Evolutionary conservation across 805 yeast species (phyloP).

Genomic region (Zygosaccharomyces rouxii): DNA sequence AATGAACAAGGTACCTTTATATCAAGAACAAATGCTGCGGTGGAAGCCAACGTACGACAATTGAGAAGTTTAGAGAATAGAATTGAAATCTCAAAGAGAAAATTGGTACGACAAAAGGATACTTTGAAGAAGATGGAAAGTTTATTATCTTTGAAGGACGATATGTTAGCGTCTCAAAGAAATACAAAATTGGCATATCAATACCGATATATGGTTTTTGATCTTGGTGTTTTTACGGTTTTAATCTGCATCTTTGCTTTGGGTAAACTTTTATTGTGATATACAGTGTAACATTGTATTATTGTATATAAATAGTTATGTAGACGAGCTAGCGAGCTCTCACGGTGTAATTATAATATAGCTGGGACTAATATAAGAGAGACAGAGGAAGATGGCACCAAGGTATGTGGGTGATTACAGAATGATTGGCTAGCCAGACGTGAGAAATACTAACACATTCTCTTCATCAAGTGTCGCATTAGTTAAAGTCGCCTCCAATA

Average conservation of each 20-base stretch:
- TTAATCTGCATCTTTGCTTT: constrained; percentile 4
- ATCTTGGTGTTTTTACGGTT: constrained; percentile 10
- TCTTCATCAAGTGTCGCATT: constrained; percentile 24
- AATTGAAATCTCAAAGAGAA: constrained; percentile 20
- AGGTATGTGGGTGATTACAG: constrained; percentile 9
- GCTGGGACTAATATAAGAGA: neutral
- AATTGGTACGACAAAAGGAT: constrained; percentile 25
- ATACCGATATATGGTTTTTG: constrained; percentile 15
- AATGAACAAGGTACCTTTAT: constrained; percentile 30
- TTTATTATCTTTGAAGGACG: constrained; percentile 19
- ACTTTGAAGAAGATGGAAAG: constrained; percentile 27
- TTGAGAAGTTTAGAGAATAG: constrained; percentile 31
- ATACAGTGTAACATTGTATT: neutral
- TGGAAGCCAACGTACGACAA: constrained; percentile 20
- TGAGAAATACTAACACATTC: constrained; percentile 7
- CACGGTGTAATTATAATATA: neutral
- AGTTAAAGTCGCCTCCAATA: constrained; percentile 19
- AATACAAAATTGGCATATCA: constrained; percentile 18
- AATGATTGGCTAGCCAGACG: neutral
- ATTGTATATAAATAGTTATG: neutral
- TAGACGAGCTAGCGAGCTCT: neutral
- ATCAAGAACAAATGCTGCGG: constrained; percentile 11
- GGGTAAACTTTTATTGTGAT: constrained; percentile 10
- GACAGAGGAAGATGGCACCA: constrained; percentile 11
- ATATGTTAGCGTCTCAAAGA: constrained; percentile 16